Percentiles rank a stretch among this genome's conserved stretches.
phyloP scores from a whole-genome alignment of 495 filamentous ascomycete genomes.

The Penicillium cataractarum region DNA sequence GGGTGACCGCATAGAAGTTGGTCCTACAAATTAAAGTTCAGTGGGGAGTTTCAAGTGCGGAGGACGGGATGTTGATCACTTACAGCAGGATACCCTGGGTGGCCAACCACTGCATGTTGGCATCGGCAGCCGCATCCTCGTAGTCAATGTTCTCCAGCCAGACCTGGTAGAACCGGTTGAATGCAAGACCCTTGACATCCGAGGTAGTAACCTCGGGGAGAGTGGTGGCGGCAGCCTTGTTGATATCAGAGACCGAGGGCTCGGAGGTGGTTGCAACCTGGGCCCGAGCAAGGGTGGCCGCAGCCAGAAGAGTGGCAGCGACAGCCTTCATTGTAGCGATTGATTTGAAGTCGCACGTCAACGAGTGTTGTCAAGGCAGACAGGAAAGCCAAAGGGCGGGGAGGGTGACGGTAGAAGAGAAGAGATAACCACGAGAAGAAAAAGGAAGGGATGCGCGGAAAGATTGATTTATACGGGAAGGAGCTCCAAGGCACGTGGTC shows the following conservation, averaged over 20 bases:
- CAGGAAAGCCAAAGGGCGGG: neutral
- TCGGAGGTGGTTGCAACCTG: conserved; percentile 30
- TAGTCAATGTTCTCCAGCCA: conserved; percentile 77
- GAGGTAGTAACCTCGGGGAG: conserved; percentile 53
- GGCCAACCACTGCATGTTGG: conserved; percentile 59
- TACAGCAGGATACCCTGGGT: conserved; percentile 60
- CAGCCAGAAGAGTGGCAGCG: conserved; percentile 24
- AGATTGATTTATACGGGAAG: conserved; percentile 2
- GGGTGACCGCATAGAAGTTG: conserved; percentile 65
- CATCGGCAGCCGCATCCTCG: conserved; percentile 49
- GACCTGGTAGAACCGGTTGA: conserved; percentile 68
- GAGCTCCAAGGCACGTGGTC: neutral
- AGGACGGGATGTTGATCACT: neutral
- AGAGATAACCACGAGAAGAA: neutral
- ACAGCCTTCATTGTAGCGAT: conserved; percentile 31
- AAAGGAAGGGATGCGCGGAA: neutral
- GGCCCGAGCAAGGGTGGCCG: conserved; percentile 28
- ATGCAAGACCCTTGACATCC: conserved; percentile 62
- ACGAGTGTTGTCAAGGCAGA: neutral
- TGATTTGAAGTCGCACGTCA: neutral
- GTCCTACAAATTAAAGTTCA: conserved; percentile 27
- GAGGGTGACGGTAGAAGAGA: conserved; percentile 7
- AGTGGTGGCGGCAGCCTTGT: conserved; percentile 32
- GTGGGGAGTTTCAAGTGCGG: neutral
- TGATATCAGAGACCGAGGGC: conserved; percentile 35